Conservation (phyloP, 352 stramenopile genomes). For the Pythium dissimile region DNA sequence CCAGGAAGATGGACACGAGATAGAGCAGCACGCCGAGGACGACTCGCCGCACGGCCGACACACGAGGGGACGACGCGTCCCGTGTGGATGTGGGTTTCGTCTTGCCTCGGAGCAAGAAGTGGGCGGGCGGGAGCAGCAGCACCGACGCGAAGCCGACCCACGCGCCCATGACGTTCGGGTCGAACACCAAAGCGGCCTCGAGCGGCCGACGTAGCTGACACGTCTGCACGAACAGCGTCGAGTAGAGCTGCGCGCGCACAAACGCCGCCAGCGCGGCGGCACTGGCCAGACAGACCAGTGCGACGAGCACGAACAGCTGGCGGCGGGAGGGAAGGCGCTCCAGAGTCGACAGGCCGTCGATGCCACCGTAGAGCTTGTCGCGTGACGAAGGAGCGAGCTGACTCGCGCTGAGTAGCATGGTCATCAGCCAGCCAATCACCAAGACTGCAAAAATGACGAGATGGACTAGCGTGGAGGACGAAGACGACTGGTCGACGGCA, state of each 20-base stretch:
- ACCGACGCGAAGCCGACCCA: slow-evolving; percentile 19
- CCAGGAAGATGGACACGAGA: slow-evolving; percentile 62
- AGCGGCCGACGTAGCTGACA: slow-evolving; percentile 35
- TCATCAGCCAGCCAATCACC: slow-evolving; percentile 43
- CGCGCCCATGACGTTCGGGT: slow-evolving; percentile 40
- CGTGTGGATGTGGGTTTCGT: neutral
- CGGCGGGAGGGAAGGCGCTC: slow-evolving; percentile 27
- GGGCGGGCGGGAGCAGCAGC: slow-evolving; percentile 2
- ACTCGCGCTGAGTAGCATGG: slow-evolving; percentile 34
- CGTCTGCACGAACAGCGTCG: slow-evolving; percentile 56
- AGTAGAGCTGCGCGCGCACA: slow-evolving; percentile 68
- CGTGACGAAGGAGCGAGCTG: slow-evolving; percentile 39
- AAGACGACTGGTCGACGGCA: neutral
- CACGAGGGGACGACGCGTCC: neutral
- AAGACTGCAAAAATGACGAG: slow-evolving; percentile 23
- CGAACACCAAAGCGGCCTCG: slow-evolving; percentile 25
- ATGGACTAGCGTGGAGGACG: slow-evolving; percentile 4
- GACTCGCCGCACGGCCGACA: slow-evolving; percentile 33
- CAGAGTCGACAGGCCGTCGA: slow-evolving; percentile 24
- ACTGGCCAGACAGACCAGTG: slow-evolving; percentile 20
- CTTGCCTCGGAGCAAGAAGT: slow-evolving; percentile 7
- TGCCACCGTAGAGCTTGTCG: slow-evolving; percentile 32
- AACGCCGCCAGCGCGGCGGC: slow-evolving; percentile 52
- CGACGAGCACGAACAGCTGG: slow-evolving; percentile 21
- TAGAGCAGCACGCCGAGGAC: slow-evolving; percentile 52